Percentiles rank a stretch among this genome's conserved stretches.
phyloP scores from a whole-genome alignment of 2,329 filamentous ascomycete genomes.

The Aureobasidium sp. region DNA sequence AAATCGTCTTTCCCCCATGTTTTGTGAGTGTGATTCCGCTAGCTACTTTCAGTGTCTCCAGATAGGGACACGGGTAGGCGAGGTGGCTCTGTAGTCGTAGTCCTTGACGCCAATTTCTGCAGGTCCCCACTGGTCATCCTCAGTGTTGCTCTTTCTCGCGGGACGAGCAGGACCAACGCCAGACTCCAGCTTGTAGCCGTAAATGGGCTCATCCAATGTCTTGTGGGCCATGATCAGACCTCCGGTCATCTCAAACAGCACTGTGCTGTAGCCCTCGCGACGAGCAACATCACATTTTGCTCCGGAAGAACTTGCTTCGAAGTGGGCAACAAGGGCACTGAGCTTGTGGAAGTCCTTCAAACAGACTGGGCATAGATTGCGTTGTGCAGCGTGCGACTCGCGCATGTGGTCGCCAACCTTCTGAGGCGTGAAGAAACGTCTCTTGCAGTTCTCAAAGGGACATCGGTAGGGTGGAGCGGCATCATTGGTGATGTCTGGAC shows the following conservation, averaged over 20 bases:
- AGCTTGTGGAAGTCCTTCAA: slow-evolving; percentile 32
- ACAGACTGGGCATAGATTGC: slow-evolving; percentile 32
- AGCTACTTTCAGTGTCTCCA: not conserved
- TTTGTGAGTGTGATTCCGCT: not conserved
- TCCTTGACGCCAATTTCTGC: slow-evolving; percentile 1
- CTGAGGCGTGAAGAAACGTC: slow-evolving; percentile 21
- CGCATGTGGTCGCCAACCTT: slow-evolving; percentile 31
- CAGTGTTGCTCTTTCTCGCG: not conserved
- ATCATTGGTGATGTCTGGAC: slow-evolving; percentile 17
- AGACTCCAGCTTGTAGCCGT: not conserved
- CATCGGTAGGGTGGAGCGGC: slow-evolving; percentile 37
- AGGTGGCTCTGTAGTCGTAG: not conserved
- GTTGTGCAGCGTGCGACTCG: slow-evolving; percentile 27
- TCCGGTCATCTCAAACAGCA: slow-evolving; percentile 33
- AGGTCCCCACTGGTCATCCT: not conserved
- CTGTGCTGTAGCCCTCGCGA: slow-evolving; percentile 26
- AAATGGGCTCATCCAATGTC: not conserved
- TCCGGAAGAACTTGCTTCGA: slow-evolving; percentile 26
- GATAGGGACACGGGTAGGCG: not conserved
- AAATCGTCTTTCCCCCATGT: not conserved
- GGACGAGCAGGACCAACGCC: not conserved
- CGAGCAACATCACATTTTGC: slow-evolving; percentile 29
- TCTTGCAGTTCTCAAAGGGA: slow-evolving; percentile 42
- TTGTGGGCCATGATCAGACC: slow-evolving; percentile 25
- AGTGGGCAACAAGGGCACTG: slow-evolving; percentile 32